phyloP scores from a whole-genome alignment of 2,329 filamentous ascomycete species.

The Pseudomassariella vexata region DNA sequence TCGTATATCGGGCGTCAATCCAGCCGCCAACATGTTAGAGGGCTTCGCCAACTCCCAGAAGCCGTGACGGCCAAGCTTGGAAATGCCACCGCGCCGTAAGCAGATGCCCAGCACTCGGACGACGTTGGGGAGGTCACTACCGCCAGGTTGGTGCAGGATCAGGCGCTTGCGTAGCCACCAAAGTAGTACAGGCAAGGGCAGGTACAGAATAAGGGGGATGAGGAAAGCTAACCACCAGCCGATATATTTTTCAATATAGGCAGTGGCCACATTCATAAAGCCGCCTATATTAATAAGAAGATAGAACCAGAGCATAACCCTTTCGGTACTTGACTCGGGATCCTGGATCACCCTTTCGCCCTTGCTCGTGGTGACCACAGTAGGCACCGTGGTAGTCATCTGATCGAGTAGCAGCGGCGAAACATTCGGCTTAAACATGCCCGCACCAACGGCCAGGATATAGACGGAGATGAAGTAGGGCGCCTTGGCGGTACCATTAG shows the following conservation, averaged over 20 bases:
- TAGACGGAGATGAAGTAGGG: conserved; percentile 40
- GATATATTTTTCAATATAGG: conserved; percentile 46
- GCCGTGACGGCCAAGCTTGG: conserved; percentile 31
- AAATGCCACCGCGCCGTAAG: conserved; percentile 32
- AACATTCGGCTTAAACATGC: conserved; percentile 69
- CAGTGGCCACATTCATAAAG: conserved; percentile 45
- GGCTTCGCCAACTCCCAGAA: conserved; percentile 59
- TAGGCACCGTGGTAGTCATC: conserved; percentile 49
- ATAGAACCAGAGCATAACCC: conserved; percentile 63
- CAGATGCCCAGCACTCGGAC: conserved; percentile 33
- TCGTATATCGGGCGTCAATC: conserved; percentile 28
- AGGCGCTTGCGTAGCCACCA: conserved; percentile 36
- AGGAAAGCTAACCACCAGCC: conserved; percentile 44
- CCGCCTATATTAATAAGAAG: conserved; percentile 49
- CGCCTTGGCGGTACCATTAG: conserved; percentile 57
- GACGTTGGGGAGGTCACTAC: conserved; percentile 38
- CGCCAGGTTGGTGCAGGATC: conserved; percentile 37
- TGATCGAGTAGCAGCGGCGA: conserved; percentile 64
- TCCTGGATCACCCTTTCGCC: conserved; percentile 66
- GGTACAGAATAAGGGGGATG: conserved; percentile 36
- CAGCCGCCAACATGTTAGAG: conserved; percentile 39
- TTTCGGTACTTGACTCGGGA: conserved; percentile 56
- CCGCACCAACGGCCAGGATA: conserved; percentile 54
- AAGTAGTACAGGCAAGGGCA: conserved; percentile 33
- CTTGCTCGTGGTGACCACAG: conserved; percentile 40